phyloP scores from a whole-genome alignment of 2,329 filamentous ascomycete genomes.

The Gaeumannomyces tritici region DNA sequence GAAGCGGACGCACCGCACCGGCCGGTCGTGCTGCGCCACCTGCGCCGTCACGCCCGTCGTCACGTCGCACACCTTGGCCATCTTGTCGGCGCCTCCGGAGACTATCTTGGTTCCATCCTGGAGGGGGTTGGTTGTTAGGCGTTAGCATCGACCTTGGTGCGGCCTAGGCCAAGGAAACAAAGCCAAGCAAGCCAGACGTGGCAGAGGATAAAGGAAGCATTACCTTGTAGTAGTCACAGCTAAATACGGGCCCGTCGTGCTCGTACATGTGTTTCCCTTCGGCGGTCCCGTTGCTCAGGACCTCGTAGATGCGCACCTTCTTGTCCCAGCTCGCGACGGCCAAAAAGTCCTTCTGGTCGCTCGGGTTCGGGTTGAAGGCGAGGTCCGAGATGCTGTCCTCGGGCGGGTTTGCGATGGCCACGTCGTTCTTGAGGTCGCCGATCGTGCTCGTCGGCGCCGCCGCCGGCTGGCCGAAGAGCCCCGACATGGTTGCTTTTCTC shows the following conservation, averaged over 20 bases:
- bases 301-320: constrained; percentile 94
- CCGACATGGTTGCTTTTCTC: constrained; percentile 43
- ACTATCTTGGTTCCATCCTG: constrained; percentile 87
- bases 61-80: constrained; percentile 80
- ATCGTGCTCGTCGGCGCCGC: constrained; percentile 58
- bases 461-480: constrained; percentile 45
- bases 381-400: constrained; percentile 86
- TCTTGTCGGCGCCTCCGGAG: constrained; percentile 84
- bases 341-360: constrained; percentile 61
- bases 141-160: neutral
- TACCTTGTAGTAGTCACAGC: constrained; percentile 83
- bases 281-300: constrained; percentile 66
- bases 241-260: constrained; percentile 76
- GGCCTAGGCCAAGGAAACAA: neutral
- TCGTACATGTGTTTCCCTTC: constrained; percentile 80
- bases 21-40: constrained; percentile 76
- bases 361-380: constrained; percentile 49
- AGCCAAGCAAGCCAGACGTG: neutral
- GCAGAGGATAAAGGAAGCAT: constrained; percentile 20
- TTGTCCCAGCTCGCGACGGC: constrained; percentile 95
- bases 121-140: neutral
- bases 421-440: constrained; percentile 85
- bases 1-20: constrained; percentile 70
- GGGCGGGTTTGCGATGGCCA: constrained; percentile 67
- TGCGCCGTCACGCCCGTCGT: constrained; percentile 55